Evolutionary conservation across 106 monocot genomes (phyloP).

Genomic region (Ottelia alismoides): DNA sequence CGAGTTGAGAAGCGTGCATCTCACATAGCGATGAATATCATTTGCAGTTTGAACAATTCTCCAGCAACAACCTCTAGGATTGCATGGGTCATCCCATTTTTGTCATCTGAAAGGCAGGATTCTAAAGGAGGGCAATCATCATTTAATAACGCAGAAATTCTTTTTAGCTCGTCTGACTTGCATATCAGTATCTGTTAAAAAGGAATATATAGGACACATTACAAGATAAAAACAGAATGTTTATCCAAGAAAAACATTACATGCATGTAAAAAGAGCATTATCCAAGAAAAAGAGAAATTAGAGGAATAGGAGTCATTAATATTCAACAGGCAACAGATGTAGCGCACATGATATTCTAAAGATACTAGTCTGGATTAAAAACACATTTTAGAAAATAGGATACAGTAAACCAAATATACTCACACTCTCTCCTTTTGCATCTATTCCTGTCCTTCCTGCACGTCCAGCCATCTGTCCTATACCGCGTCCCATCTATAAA

Average conservation of each 20-base stretch:
- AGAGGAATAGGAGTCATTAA: no score
- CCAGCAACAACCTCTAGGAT: slow-evolving; percentile 98
- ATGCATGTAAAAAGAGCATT: no score
- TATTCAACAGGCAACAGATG: no score
- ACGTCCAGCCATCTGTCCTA: slow-evolving; percentile 98
- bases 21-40: slow-evolving; percentile 95
- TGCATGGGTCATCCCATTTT: slow-evolving; percentile 99
- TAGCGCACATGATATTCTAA: no score
- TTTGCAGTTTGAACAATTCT: slow-evolving; percentile 89
- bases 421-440: slow-evolving; percentile 93
- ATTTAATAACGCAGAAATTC: slow-evolving; percentile 53
- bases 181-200: slow-evolving; percentile 74
- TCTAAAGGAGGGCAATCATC: slow-evolving; percentile 83
- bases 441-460: slow-evolving; percentile 99
- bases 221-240: no score
- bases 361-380: no score
- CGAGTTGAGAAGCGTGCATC: slow-evolving; percentile 95
- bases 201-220: no score
- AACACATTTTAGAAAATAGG: no score
- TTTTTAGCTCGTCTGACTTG: slow-evolving; percentile 69
- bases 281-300: no score
- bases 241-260: no score
- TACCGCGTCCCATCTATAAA: slow-evolving; percentile 97
- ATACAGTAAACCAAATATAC: no score
- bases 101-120: slow-evolving; percentile 96